Base-by-base conservation (phyloP, 1,284 basidiomycete species). In the Marasmius fiardii region DNA sequence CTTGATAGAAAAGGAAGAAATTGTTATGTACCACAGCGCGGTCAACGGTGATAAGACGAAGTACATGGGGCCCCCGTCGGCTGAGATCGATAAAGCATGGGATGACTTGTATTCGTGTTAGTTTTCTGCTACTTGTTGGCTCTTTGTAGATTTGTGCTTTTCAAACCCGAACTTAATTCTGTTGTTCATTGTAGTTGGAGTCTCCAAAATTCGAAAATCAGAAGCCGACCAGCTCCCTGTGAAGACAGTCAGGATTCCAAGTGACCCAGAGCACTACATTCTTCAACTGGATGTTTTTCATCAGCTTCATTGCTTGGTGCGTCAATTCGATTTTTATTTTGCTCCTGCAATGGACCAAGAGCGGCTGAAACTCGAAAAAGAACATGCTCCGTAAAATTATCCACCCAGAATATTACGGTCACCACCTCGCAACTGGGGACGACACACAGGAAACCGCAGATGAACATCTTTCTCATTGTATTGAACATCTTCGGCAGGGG, bases 271-370 rank as follows among this genome's bases (percentile, higher is more conserved):
- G 0, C 58, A 66, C 31, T 67, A 67, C 49, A 61, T 65, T 3
- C 59, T 61, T 4, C 53, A 61, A 10, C 56, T 70, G 5, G 67
- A 69, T 23, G 67, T 72, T 4, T 72, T 68, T 52, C 70, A 71
- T 55, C 64, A 70, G 45, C 56, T 70, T 7, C 69, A 70, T 49
- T 71, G 70, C 53, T 44, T 71, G 50, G 70, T 70, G 52, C 5
- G 68, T 59, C n/a, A n/a, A n/a, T n/a, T n/a, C n/a, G 4, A 28
- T 26, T 24, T 45, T 24, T 43, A 43, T 50, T 44, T 43, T 41
- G 47, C 14, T 26, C 31, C 51, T 34, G 34, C 14, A 41, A 23
- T 10, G 11, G 20, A 12, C 1, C 14, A n/a, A 31, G 43, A 50
- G 24, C 20, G 12, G 47, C 33, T 34, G 4, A 45, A 14, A 7